Percentiles rank a stretch among this genome's conserved stretches.
Conservation (phyloP, 1,139 yeast genomes). For the Debaryomyces subglobosus region DNA sequence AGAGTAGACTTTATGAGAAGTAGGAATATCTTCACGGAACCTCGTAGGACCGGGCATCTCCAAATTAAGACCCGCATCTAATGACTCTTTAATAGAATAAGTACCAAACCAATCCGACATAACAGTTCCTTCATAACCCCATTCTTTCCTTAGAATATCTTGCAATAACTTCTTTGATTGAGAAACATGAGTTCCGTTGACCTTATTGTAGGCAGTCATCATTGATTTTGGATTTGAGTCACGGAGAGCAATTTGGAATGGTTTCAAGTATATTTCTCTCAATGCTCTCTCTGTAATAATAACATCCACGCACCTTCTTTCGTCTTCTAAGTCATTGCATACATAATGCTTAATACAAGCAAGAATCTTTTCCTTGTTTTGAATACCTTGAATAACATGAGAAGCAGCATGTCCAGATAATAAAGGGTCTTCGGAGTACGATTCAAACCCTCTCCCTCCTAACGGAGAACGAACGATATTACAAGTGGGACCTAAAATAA, state of each 20-base stretch:
- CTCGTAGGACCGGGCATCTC: constrained; percentile 65
- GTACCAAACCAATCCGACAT: constrained; percentile 68
- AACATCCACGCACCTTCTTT: constrained; percentile 49
- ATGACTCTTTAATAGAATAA: constrained; percentile 46
- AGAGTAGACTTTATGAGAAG: constrained; percentile 29
- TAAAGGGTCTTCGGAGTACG: constrained; percentile 34
- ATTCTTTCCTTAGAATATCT: constrained; percentile 36
- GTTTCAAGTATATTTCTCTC: constrained; percentile 60
- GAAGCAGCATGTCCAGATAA: constrained; percentile 33
- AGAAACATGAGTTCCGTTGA: constrained; percentile 57
- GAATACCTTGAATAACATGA: constrained; percentile 30
- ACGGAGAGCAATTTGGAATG: constrained; percentile 59
- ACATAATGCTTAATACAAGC: constrained; percentile 63
- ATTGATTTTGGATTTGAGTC: constrained; percentile 37
- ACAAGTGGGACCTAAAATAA: constrained; percentile 35
- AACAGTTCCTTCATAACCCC: constrained; percentile 48
- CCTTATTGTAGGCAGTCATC: constrained; percentile 61
- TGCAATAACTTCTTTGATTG: constrained; percentile 43
- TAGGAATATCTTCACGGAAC: constrained; percentile 40
- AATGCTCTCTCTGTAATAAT: constrained; percentile 57
- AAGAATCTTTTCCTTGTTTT: constrained; percentile 35
- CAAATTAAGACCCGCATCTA: constrained; percentile 56
- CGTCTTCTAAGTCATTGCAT: constrained; percentile 60
- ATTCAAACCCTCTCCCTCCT: constrained; percentile 36
- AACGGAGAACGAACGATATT: constrained; percentile 31